Evolutionary conservation across 2,329 filamentous ascomycete species (phyloP).

Genomic region (Lasiodiplodia gonubiensis): DNA sequence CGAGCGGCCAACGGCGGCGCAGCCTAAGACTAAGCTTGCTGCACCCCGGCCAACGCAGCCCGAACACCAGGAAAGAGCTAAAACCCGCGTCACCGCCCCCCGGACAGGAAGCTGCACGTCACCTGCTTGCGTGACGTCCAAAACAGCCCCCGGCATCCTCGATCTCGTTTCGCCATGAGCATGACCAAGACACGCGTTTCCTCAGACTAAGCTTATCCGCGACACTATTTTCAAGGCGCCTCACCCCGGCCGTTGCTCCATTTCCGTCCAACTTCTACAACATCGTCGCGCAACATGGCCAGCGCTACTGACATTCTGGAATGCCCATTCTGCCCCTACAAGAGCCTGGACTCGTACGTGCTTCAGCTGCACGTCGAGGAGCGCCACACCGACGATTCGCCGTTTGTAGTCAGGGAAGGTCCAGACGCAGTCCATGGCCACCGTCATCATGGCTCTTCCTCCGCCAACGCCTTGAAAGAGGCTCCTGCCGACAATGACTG

Average conservation of each 20-base stretch:
- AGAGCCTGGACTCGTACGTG: slow-evolving; percentile 34
- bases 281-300: slow-evolving; percentile 17
- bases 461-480: background rate
- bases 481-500: slow-evolving; percentile 29
- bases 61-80: background rate
- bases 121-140: background rate
- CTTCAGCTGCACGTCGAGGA: slow-evolving; percentile 50
- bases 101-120: slow-evolving; percentile 2
- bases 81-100: slow-evolving; percentile 3
- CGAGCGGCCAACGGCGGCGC: background rate
- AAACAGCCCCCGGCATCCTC: background rate
- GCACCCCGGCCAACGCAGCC: slow-evolving; percentile 9
- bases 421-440: slow-evolving; percentile 18
- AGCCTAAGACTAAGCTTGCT: background rate
- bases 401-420: slow-evolving; percentile 42
- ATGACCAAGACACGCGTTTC: slow-evolving; percentile 1
- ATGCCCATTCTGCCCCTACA: slow-evolving; percentile 25
- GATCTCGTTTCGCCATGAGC: background rate
- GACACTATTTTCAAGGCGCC: background rate
- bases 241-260: background rate
- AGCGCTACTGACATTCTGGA: background rate
- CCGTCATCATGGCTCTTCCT: slow-evolving; percentile 29
- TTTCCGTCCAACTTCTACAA: background rate
- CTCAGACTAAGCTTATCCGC: slow-evolving; percentile 1
- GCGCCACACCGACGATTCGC: slow-evolving; percentile 45